These are phyloP conservation scores for Pseudozyma hubeiensis DNA, from an alignment of 1,284 basidiomycete species.

Conservation along the genomic window DNA sequence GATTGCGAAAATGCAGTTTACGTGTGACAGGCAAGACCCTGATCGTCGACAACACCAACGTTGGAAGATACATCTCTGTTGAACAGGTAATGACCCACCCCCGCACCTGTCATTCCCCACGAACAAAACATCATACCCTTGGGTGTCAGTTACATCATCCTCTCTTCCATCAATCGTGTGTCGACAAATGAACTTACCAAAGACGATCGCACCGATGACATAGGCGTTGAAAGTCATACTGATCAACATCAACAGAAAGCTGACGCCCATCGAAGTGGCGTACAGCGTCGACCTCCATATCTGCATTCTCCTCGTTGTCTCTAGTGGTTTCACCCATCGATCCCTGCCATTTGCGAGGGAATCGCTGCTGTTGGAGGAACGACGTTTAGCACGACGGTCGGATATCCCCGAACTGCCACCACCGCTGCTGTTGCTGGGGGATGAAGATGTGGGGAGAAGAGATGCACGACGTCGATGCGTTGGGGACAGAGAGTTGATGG, in stretches of 20 bases:
- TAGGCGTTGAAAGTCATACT: constrained; percentile 62
- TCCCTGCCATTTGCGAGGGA: background rate
- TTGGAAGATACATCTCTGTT: constrained; percentile 11
- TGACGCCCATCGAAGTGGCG: constrained; percentile 34
- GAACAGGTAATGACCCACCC: constrained; percentile 46
- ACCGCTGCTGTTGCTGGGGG: background rate
- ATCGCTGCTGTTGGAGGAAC: background rate
- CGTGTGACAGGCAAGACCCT: constrained; percentile 30
- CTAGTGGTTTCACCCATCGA: constrained; percentile 14
- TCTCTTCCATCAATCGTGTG: too few relatives aligned
- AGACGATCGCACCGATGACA: constrained; percentile 49
- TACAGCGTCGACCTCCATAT: constrained; percentile 34
- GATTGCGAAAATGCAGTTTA: background rate
- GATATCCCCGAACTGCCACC: background rate
- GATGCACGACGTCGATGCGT: constrained; percentile 28
- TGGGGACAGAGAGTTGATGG: background rate
- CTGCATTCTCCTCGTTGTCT: constrained; percentile 15
- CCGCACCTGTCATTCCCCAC: constrained; percentile 20
- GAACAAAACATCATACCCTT: background rate
- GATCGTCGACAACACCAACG: constrained; percentile 9
- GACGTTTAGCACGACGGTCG: constrained; percentile 8
- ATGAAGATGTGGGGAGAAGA: constrained; percentile 1
- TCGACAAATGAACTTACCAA: constrained; percentile 45
- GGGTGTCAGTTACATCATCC: background rate
- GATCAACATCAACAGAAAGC: constrained; percentile 58